phyloP scores from a whole-genome alignment of 345 rosid genomes.

The Reutealis trisperma region DNA sequence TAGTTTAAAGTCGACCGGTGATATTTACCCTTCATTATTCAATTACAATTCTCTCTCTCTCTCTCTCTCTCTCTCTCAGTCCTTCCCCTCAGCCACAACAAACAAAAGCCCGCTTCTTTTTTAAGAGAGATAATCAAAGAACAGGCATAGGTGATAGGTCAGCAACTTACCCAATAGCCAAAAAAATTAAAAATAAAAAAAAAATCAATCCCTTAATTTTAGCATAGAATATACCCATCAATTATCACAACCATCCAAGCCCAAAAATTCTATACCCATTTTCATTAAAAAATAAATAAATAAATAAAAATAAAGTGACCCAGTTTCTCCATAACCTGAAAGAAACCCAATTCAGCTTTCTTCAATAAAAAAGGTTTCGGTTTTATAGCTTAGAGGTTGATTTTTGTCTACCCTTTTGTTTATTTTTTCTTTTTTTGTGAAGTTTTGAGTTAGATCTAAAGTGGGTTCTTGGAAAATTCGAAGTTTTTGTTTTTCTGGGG shows the following conservation, averaged over 20 bases:
- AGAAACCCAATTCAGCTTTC: background rate
- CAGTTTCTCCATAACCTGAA: background rate
- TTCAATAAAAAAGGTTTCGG: too few species aligned
- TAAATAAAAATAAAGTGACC: too few species aligned
- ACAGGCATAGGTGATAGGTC: background rate
- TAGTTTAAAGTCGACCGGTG: too few species aligned
- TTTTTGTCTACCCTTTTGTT: too few species aligned
- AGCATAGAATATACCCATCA: constrained; percentile 10
- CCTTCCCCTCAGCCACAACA: background rate
- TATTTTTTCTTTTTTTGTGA: background rate
- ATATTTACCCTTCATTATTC: too few species aligned
- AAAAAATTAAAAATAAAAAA: background rate
- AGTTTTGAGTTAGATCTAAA: constrained; percentile 14
- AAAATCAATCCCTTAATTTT: background rate
- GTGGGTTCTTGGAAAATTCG: background rate
- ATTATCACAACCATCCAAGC: background rate
- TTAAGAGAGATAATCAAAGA: background rate
- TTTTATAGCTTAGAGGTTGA: too few species aligned
- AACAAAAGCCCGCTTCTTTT: background rate
- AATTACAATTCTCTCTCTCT: background rate
- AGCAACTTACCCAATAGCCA: background rate
- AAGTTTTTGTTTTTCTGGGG: background rate
- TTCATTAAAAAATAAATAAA: too few species aligned
- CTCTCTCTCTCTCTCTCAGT: background rate
- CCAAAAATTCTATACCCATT: background rate